Conservation (phyloP, 1,284 basidiomycete species). For the Microstroma glucosiphilum region DNA sequence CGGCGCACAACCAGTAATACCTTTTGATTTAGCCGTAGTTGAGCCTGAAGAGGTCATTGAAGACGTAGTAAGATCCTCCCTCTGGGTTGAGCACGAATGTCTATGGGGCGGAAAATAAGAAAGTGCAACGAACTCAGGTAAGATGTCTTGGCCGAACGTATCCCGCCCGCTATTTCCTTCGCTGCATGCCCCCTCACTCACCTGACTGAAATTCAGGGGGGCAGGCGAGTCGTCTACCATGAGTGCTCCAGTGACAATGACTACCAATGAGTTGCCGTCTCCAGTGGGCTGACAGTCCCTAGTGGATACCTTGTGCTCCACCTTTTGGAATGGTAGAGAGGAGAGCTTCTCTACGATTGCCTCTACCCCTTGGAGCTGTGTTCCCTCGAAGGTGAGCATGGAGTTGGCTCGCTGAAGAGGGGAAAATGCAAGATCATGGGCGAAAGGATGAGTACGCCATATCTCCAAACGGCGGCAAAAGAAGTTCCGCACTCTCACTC, state of each 20-base stretch:
- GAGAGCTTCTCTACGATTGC: constrained; percentile 73
- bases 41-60: constrained; percentile 49
- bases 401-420: constrained; percentile 65
- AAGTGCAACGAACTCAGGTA: neutral
- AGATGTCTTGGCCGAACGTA: too few relatives aligned
- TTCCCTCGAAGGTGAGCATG: constrained; percentile 82
- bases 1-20: too few relatives aligned
- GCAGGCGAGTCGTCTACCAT: constrained; percentile 32
- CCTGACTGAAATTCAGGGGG: constrained; percentile 33
- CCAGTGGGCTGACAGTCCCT: constrained; percentile 83
- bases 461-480: neutral
- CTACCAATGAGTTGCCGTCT: constrained; percentile 64
- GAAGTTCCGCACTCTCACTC: constrained; percentile 33
- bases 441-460: neutral
- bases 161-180: neutral
- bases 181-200: constrained; percentile 7
- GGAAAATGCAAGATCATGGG: neutral
- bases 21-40: constrained; percentile 32
- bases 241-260: constrained; percentile 81
- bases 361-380: constrained; percentile 59
- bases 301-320: constrained; percentile 76
- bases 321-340: constrained; percentile 70
- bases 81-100: constrained; percentile 63
- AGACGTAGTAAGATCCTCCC: constrained; percentile 75
- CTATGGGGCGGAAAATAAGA: neutral